Evolutionary conservation across 352 stramenopile species (phyloP), one percentile per base, ranked within the genome.

Genomic region (Phytophthora pluvialis): DNA sequence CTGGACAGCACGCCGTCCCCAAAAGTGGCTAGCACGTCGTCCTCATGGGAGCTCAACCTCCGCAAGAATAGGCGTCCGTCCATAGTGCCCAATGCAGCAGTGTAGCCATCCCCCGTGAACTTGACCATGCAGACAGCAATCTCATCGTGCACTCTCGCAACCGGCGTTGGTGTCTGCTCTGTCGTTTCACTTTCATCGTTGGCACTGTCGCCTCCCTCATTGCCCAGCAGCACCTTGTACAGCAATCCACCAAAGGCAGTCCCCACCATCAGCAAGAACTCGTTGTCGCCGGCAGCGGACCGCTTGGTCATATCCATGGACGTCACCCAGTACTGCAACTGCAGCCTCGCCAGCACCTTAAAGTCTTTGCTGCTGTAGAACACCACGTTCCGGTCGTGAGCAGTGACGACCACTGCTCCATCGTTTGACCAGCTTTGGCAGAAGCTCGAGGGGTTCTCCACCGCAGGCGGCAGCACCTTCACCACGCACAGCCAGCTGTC

Each of bases 1-100:
- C 70, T 71, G 5, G 50, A 67, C 16, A 85, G 42, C 9, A 74
- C 64, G 4, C 60, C 33, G 2, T 10, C 18, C 3, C 78, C 78
- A 38, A 83, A 77, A 9, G 40, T 49, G 3, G 49, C 40, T 26
- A 63, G 50, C 11, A 25, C 40, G 4, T 43, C 13, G 3, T 62
- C 21, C 6, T 40, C 21, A 32, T 49, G 54, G 5, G 31, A 43
- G n/a, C 47, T 18, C 9, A 83, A 18, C 7, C 58, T 47, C 5
- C 71, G 65, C 6, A 91, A 18, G 28, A 88, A 78, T 3, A 92
- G 31, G 9, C 81, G 75, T 16, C 83, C 83, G 29, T 92, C 81
- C 12, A 83, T 64, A 0, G 72, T 81, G 1, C 79, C 83, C 2
- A 92, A 32, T 2, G 72, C 79, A 49, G 73, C 54, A 5, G 44